phyloP scores from a whole-genome alignment of 495 filamentous ascomycete species.

The Thozetella sp. region DNA sequence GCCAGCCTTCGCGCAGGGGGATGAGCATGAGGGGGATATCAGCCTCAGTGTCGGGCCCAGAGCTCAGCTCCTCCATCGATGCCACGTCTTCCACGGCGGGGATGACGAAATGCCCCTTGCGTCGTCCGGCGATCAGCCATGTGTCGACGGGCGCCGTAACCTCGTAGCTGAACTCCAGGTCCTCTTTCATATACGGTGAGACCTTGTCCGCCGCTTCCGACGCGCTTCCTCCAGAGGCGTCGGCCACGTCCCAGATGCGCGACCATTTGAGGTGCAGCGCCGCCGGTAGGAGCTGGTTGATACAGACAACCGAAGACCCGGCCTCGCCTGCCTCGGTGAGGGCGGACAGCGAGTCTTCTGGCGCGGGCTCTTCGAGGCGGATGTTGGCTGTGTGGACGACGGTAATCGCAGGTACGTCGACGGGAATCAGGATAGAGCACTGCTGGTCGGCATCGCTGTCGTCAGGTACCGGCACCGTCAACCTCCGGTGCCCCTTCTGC shows the following conservation, averaged over 20 bases:
- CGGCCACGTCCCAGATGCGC: constrained; percentile 67
- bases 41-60: constrained; percentile 40
- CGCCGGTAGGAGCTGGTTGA: constrained; percentile 72
- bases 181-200: constrained; percentile 37
- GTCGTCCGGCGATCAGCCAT: constrained; percentile 84
- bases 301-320: constrained; percentile 45
- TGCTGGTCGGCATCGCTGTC: constrained; percentile 11
- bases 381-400: constrained; percentile 86
- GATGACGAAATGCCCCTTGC: constrained; percentile 75
- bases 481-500: constrained; percentile 31
- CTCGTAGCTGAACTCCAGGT: constrained; percentile 83
- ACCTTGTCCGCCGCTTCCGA: constrained; percentile 8
- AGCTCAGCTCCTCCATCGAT: constrained; percentile 46
- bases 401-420: constrained; percentile 84
- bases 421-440: constrained; percentile 66
- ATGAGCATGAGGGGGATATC: constrained; percentile 69
- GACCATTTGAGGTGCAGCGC: constrained; percentile 77
- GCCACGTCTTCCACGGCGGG: constrained; percentile 25
- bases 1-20: constrained; percentile 74
- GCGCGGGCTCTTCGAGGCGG: constrained; percentile 44
- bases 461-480: constrained; percentile 24
- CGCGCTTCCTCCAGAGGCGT: not conserved
- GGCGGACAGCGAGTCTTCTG: constrained; percentile 25
- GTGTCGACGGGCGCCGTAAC: constrained; percentile 72
- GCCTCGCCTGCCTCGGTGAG: constrained; percentile 16